phyloP scores from a whole-genome alignment of 192 early-diverging fungal genomes.

The Coemansia sp. region DNA sequence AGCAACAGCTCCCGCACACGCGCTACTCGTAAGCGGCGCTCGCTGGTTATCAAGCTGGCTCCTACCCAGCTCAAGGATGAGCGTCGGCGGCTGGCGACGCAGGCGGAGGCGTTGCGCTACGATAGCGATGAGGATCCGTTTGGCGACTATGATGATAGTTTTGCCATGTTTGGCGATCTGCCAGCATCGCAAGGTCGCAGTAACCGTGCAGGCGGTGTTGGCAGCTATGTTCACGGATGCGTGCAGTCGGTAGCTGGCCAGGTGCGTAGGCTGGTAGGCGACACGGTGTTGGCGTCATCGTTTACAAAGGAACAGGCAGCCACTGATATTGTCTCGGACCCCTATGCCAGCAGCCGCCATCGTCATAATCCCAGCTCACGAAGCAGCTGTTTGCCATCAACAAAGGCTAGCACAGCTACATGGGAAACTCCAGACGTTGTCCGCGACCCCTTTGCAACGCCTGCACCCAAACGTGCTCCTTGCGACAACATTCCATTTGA shows the following conservation, averaged over 20 bases:
- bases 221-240: constrained; percentile 41
- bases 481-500: constrained; percentile 47
- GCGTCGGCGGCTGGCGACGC: constrained; percentile 33
- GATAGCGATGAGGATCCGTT: constrained; percentile 33
- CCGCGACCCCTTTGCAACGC: constrained; percentile 39
- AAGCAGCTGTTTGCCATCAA: background rate
- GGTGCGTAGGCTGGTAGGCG: constrained; percentile 44
- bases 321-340: constrained; percentile 30
- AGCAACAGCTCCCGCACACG: constrained; percentile 13
- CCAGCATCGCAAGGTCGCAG: background rate
- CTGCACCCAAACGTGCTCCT: background rate
- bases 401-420: background rate
- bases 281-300: constrained; percentile 30
- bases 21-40: constrained; percentile 23
- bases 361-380: constrained; percentile 6
- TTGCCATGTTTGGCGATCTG: constrained; percentile 13
- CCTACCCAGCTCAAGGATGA: constrained; percentile 51
- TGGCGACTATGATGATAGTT: constrained; percentile 18
- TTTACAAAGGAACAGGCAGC: constrained; percentile 20
- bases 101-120: constrained; percentile 11
- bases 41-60: constrained; percentile 50
- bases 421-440: constrained; percentile 23
- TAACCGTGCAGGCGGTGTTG: constrained; percentile 14
- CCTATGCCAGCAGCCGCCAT: constrained; percentile 22
- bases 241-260: constrained; percentile 52